A percentile compares a stretch with the other conserved stretches of the same genome.
phyloP scores from a whole-genome alignment of 805 yeast species.

The Vanderwaltozyma verrucispora region DNA sequence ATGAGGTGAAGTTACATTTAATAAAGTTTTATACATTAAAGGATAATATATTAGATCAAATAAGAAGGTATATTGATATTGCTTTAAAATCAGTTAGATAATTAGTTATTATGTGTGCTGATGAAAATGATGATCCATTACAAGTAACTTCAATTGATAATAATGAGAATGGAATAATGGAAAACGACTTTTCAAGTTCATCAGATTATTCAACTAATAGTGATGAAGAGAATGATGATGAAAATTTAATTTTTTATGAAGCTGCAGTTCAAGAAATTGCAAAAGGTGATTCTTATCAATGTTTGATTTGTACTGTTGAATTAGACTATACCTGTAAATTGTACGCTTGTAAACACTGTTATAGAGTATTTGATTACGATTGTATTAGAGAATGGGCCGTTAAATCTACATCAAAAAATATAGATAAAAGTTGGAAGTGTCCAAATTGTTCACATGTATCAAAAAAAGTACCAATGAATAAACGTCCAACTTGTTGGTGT shows the following conservation, averaged over 20 bases:
- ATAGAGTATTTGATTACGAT: conserved; percentile 71
- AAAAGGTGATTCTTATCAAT: conserved; percentile 55
- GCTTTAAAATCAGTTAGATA: too few relatives aligned
- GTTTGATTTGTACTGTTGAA: conserved; percentile 84
- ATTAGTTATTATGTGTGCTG: too few relatives aligned
- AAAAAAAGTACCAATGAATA: conserved; percentile 46
- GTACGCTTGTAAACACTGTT: conserved; percentile 76
- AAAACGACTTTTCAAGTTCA: not conserved
- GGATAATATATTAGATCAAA: too few relatives aligned
- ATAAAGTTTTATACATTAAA: too few relatives aligned
- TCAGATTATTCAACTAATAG: conserved; percentile 3
- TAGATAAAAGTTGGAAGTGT: conserved; percentile 65
- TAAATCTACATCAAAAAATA: conserved; percentile 57
- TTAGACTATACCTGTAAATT: conserved; percentile 53
- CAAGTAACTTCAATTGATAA: too few relatives aligned
- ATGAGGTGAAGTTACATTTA: too few relatives aligned
- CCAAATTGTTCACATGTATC: conserved; percentile 48
- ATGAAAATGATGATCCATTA: too few relatives aligned
- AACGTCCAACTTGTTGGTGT: conserved; percentile 64
- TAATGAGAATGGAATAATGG: too few relatives aligned
- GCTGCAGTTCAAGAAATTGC: conserved; percentile 24
- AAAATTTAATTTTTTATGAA: conserved; percentile 24
- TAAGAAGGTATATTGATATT: too few relatives aligned
- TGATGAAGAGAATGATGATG: conserved; percentile 7
- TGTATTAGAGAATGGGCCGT: conserved; percentile 85